Base-by-base conservation (phyloP, 2,329 filamentous ascomycete species). In the Pseudogymnoascus sp. region DNA sequence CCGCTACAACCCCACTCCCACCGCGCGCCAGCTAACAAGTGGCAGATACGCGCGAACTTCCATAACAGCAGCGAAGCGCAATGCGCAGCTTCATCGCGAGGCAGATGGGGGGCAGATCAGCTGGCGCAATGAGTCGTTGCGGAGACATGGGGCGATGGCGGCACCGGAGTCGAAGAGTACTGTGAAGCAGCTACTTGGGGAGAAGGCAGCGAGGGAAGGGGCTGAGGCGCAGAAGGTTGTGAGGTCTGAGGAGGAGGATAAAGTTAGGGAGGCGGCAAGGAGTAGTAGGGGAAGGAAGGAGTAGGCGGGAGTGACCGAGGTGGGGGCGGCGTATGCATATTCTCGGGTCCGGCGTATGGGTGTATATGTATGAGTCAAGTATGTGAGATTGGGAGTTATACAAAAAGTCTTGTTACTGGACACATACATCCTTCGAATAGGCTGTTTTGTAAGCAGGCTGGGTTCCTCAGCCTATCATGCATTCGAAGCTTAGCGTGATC, bases 11-110 rank as follows among this genome's bases (percentile, higher is more conserved):
- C 23, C 9, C 28, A 19, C 28, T 21, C 26, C 6, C n/a, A 15
- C 23, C 26, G 8, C n/a, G 23, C 10, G 33, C 19, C 18, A 5
- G 13, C 30, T 57, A 57, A 37, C 55, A 23, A 76, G 84, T 30
- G 82, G 81, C 70, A 71, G 73, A 38, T 89, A 89, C 71, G 77
- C 83, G 26, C 74, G 85, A 57, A 85, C 80, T 7, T 84, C 81
- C 21, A 88, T 89, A 63, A 76, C 79, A 62, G 81, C 83, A 21
- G 86, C 86, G 2, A 86, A 86, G 65, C 75, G 80, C 52, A 86
- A 88, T 64, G 84, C 84, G 0, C 77, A 82, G 65, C 74, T 76
- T 63, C 79, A 82, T 59, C 74, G 83, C 55, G 78, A 82, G 65
- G 79, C 78, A 37, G 80, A 83, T 62, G 80, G 78, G 26, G 81